phyloP scores from a whole-genome alignment of 805 yeast species.

The Wickerhamomyces sydowiorum region DNA sequence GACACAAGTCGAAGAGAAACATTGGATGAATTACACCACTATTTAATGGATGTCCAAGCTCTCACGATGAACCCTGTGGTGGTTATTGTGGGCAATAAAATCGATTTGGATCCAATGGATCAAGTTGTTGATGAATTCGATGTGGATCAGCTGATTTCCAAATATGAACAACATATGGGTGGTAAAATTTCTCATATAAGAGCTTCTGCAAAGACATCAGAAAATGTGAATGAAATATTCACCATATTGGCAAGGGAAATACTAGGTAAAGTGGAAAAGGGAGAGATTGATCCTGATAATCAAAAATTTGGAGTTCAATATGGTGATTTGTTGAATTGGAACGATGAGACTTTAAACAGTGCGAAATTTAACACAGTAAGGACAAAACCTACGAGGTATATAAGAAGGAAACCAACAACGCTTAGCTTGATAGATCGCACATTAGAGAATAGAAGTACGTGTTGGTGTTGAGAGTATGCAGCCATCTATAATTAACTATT shows the following conservation, averaged over 20 bases:
- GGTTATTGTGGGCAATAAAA: constrained; percentile 30
- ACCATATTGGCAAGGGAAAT: constrained; percentile 32
- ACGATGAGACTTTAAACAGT: constrained; percentile 6
- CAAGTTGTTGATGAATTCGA: constrained; percentile 29
- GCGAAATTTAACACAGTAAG: background rate
- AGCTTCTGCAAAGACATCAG: constrained; percentile 36
- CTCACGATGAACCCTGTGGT: constrained; percentile 24
- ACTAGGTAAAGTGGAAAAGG: constrained; percentile 41
- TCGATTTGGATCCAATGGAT: constrained; percentile 16
- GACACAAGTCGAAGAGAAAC: constrained; percentile 24
- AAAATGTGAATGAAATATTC: constrained; percentile 37
- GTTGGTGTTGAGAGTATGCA: constrained; percentile 4
- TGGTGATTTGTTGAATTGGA: constrained; percentile 38
- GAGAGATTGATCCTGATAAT: constrained; percentile 41
- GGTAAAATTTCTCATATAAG: constrained; percentile 29
- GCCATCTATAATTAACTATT: background rate
- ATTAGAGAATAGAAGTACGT: constrained; percentile 3
- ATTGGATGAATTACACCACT: constrained; percentile 24
- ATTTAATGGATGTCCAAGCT: constrained; percentile 25
- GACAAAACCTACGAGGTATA: constrained; percentile 1
- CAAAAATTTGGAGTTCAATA: constrained; percentile 43
- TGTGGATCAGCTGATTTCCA: constrained; percentile 18
- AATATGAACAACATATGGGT: constrained; percentile 18
- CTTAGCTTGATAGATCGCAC: constrained; percentile 13
- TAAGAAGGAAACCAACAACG: constrained; percentile 12